Evolutionary conservation across 495 filamentous ascomycete species (phyloP), one percentile per base, ranked within the genome.

Genomic region (Penicillium egyptiacum): DNA sequence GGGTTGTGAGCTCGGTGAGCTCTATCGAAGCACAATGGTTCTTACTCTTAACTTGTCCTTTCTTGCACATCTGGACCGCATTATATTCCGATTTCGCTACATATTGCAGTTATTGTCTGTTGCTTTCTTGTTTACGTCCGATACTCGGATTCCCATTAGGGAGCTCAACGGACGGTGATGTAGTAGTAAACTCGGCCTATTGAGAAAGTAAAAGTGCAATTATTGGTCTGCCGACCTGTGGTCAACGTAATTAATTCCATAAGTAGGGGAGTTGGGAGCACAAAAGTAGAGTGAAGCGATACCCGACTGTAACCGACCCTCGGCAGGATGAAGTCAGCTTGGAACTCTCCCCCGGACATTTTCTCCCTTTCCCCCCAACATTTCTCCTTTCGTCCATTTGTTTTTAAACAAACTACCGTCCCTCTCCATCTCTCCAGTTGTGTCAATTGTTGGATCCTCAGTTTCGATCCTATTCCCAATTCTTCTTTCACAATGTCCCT

Each of bases 261-360:
- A 26, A 28, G 17, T n/a, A 37, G 30, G 14, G 22, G 25, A 43
- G 11, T 10, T 4, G 14, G 30, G 11, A 43, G 23, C 16, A 39
- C 17, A 39, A 14, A 37, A 14, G 35, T 7, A n/a, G n/a, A n/a
- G 39, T 22, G 41, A n/a, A 22, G 52, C 20, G 17, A 33, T 53
- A 59, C 19, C 66, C 66, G 66, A 64, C 64, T 60, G 50, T 69
- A 69, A 62, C 66, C 66, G 66, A 62, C 49, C 66, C 66, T 69
- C 66, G 66, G 66, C 54, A 63, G 54, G 43, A 55, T 66, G 60
- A 62, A 63, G 58, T 66, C 60, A 66, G 56, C 59, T 57, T 64
- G 64, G 57, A 57, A 41, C 46, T 42, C 40, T 30, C 47, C 47
- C 59, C 47, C 61, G 59, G 49, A 49, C 56, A 44, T 41, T 59